Evolutionary conservation across 2,329 filamentous ascomycete genomes (phyloP), one percentile per base, ranked within the genome.

Genomic region (Escovopsis weberi): DNA sequence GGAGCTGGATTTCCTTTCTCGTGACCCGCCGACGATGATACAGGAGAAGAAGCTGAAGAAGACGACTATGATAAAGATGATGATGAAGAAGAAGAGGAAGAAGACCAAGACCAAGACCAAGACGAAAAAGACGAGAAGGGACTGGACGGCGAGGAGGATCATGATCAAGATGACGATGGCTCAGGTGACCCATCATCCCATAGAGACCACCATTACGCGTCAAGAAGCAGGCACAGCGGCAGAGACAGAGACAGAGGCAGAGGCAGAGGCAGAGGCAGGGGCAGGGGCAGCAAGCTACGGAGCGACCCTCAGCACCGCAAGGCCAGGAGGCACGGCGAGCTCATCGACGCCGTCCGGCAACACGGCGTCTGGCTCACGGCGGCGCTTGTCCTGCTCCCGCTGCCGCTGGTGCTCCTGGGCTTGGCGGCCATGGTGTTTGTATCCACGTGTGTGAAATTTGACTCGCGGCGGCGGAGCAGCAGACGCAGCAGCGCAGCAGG

Each of bases 381-480:
- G 11, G 64, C 65, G 12, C 50, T 65, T 40, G 67, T 72, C 46
- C 59, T 74, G 48, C 62, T 74, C 37, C 69, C 70, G 43, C 56
- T 56, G 40, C 58, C 58, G 49, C 54, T 70, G 44, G 56, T 67
- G 40, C 52, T 55, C 23, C 42, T 66, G 43, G 58, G 63, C 45
- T 51, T 60, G 39, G 46, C 60, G 39, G 53, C 51, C 32, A 54
- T 53, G 43, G 65, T 59, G 38, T 52, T 59, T 45, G 55, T 64
- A 54, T 70, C 69, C 53, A 50, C 64, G 54, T 61, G 58, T 55
- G 61, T 60, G 52, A 55, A 47, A 49, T 46, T 53, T 43, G 49
- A 51, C 47, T 44, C 48, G 45, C 48, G 38, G 30, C 47, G 40
- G 19, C 51, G 42, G 44, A 51, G 41, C 45, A 49, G 47, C 45